Evolutionary conservation across 2,329 filamentous ascomycete genomes (phyloP).

Genomic region (Ophiostoma sp.): DNA sequence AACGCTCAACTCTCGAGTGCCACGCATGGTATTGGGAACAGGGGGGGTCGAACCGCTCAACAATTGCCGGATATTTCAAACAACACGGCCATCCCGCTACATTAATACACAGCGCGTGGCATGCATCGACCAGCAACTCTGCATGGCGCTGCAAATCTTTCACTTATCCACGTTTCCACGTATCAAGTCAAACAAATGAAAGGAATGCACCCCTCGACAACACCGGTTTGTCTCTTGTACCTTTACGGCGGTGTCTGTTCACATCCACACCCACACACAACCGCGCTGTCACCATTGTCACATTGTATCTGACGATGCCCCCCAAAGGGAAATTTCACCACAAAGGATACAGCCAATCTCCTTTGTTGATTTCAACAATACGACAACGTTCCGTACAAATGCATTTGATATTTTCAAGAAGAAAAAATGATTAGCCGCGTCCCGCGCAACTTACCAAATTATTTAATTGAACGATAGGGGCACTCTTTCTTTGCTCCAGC

Average conservation of each 20-base stretch:
- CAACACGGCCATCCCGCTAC: too few relatives aligned
- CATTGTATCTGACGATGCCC: not conserved
- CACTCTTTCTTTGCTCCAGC: not conserved
- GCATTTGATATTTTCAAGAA: not conserved
- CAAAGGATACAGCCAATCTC: not conserved
- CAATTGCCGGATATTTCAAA: too few relatives aligned
- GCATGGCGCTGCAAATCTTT: not conserved
- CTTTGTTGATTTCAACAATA: not conserved
- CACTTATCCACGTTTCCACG: not conserved
- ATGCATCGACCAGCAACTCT: not conserved
- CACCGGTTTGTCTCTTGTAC: not conserved
- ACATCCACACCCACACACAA: not conserved
- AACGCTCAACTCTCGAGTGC: too few relatives aligned
- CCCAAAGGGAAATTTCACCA: not conserved
- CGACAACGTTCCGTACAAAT: not conserved
- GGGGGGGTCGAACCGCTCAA: too few relatives aligned
- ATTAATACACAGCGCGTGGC: not conserved
- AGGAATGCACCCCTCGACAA: not conserved
- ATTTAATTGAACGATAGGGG: not conserved
- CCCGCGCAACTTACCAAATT: not conserved
- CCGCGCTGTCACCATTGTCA: not conserved
- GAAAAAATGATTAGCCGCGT: conserved; percentile 4
- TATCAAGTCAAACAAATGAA: not conserved
- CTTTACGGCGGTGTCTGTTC: too few relatives aligned
- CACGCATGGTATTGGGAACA: too few relatives aligned